These are phyloP conservation scores for Xylaria sp. DNA, from an alignment of 2,329 filamentous ascomycete genomes.

Conservation along the genomic window DNA sequence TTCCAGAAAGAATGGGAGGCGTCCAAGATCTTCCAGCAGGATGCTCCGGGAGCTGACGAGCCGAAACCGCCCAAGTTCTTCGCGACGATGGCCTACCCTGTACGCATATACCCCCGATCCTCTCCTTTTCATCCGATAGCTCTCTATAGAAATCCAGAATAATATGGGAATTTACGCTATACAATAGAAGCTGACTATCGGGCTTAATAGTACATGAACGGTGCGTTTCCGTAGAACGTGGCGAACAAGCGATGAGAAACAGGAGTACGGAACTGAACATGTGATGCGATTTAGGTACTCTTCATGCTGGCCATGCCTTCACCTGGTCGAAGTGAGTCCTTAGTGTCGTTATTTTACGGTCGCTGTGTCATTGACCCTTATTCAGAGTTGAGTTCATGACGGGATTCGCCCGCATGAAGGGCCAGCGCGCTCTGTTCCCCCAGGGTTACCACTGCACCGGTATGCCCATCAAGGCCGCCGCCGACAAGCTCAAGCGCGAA, in stretches of 20 bases:
- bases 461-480: constrained; percentile 17
- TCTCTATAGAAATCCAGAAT: neutral
- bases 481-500: constrained; percentile 17
- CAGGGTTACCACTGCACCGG: constrained; percentile 14
- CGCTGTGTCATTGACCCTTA: neutral
- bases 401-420: constrained; percentile 84
- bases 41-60: constrained; percentile 76
- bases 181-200: neutral
- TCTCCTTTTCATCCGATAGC: neutral
- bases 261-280: neutral
- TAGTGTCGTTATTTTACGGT: too few relatives aligned
- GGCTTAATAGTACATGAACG: constrained; percentile 53
- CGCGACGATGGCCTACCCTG: constrained; percentile 50
- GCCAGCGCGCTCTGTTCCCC: constrained; percentile 58
- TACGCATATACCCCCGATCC: constrained; percentile 1
- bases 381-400: constrained; percentile 65
- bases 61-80: constrained; percentile 89
- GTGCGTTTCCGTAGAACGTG: constrained; percentile 30
- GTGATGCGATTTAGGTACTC: constrained; percentile 37
- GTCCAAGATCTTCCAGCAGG: constrained; percentile 71
- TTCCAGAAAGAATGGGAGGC: constrained; percentile 84
- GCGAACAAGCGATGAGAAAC: neutral
- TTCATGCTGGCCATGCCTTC: constrained; percentile 90
- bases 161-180: neutral
- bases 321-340: constrained; percentile 64